Evolutionary conservation across 202 grass and related monocot species (phyloP), one percentile per base, ranked within the genome.

Genomic region (Cymbopogon flexuosus): DNA sequence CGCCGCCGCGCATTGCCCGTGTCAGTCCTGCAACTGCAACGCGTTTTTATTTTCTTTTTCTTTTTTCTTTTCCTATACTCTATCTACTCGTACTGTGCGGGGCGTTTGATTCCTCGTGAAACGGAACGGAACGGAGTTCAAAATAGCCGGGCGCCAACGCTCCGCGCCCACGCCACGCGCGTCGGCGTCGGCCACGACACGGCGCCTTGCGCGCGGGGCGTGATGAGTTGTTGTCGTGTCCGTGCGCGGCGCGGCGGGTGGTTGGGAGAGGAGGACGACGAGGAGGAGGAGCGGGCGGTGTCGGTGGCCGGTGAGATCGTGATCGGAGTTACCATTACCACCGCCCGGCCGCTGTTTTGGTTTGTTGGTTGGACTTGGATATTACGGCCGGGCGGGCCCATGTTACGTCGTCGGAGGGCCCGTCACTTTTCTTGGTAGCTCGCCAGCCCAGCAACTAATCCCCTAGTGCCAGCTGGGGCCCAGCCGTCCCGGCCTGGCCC

Each of bases 121-220:
- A 64, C 14, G 42, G 41, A 43, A 43, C 41, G 6, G 23, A 65
- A 59, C 16, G 13, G 14, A 77, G 65, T 78, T 81, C 31, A 37
- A 89, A 72, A 81, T 78, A 81, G 82, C 87, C 66, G 77, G 87
- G 87, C 82, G 82, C 35, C 81, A 87, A 82, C 68, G 42, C 18
- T 21, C 45, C 33, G 60, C 49, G 70, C 21, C 62, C 27, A 66
- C 43, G 10, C 34, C 65, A 30, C 51, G n/a, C 72, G 73, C 14
- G 15, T 46, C 24, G 41, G 74, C 35, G 8, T 19, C 16, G 23
- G 43, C 23, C 1, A 15, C 21, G 19, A 22, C 10, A 11, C 5
- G 33, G 8, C 10, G 40, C 10, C 10, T 42, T 2, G 22, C 19
- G 16, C 40, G 36, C 22, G 66, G 39, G 15, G 43, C 43, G 21